phyloP scores from a whole-genome alignment of 306 rosid species.

The Macrotyloma uniflorum region DNA sequence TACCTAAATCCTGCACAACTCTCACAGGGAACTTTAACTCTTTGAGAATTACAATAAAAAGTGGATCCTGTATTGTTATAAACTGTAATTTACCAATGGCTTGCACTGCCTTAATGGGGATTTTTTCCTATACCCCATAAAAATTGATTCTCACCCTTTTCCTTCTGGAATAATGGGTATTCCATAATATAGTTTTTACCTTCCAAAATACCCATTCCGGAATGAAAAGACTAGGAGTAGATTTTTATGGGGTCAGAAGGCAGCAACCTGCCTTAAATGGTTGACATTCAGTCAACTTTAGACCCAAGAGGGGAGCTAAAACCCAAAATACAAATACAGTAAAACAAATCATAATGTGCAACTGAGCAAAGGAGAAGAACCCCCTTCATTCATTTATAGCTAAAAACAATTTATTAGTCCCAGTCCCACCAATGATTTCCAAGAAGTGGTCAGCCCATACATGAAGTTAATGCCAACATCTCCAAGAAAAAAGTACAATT shows the following conservation, averaged over 20 bases:
- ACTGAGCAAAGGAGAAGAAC: background rate
- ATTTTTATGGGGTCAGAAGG: no score
- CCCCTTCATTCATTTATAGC: background rate
- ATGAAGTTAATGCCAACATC: background rate
- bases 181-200: no score
- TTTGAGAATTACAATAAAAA: background rate
- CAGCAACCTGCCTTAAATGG: background rate
- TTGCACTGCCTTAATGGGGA: background rate
- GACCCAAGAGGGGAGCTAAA: background rate
- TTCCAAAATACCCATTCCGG: no score
- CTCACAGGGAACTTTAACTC: background rate
- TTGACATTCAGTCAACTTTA: background rate
- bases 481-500: constrained; percentile 6
- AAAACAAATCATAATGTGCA: background rate
- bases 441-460: constrained; percentile 8
- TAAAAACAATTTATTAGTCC: background rate
- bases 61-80: background rate
- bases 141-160: no score
- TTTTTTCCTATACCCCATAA: no score
- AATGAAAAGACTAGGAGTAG: no score
- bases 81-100: background rate
- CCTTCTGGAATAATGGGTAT: no score
- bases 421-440: background rate
- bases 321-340: background rate
- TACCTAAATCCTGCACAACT: constrained; percentile 8